Conservation (phyloP, 2,329 filamentous ascomycete species). For the Colletotrichum sp. region DNA sequence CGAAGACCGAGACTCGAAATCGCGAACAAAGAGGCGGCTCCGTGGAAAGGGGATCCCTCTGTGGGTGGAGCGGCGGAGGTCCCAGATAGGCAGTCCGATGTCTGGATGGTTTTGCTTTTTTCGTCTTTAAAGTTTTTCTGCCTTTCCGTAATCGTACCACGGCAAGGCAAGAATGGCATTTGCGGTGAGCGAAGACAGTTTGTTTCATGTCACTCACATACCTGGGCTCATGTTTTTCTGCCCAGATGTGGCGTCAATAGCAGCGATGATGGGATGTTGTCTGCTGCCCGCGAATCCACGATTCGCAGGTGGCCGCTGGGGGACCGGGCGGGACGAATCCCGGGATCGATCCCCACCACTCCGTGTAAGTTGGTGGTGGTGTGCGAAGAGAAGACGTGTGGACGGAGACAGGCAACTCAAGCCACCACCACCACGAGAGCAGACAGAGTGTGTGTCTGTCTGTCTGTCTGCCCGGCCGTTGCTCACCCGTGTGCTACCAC, state of each 20-base stretch:
- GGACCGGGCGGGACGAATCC: slow-evolving; percentile 12
- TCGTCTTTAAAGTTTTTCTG: not conserved
- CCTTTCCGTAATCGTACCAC: not conserved
- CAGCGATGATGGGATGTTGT: not conserved
- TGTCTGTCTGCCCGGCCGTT: not conserved
- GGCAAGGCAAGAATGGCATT: not conserved
- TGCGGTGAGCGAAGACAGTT: not conserved
- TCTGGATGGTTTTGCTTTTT: not conserved
- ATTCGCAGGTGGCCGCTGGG: slow-evolving; percentile 5
- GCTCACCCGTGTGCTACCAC: slow-evolving; percentile 17
- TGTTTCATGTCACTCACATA: slow-evolving; percentile 13
- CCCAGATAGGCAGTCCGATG: not conserved
- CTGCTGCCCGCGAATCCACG: slow-evolving; percentile 1
- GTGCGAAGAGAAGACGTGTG: not conserved
- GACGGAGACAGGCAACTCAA: not conserved
- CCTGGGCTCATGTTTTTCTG: not conserved
- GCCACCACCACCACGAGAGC: not conserved
- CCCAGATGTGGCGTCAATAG: not conserved
- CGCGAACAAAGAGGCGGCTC: not conserved
- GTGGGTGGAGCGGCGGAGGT: not conserved
- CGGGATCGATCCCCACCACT: slow-evolving; percentile 12
- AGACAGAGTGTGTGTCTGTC: not conserved
- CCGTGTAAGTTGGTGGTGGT: not conserved
- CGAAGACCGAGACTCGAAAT: not conserved
- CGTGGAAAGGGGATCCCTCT: not conserved